Conservation (phyloP, 1,284 basidiomycete species). For the Takashimella tepidaria region DNA sequence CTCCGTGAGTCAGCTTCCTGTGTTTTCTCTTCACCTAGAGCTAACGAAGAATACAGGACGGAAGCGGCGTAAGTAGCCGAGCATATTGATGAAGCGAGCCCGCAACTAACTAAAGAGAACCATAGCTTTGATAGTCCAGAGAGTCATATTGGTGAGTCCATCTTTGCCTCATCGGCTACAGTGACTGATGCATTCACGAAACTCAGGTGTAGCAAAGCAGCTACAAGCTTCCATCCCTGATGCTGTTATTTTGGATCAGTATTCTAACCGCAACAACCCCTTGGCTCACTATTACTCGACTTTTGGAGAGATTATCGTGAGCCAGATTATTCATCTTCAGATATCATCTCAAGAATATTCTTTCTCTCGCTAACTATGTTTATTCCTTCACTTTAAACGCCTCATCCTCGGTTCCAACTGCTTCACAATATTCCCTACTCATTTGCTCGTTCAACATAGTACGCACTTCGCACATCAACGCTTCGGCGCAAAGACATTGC, state of each 20-base stretch:
- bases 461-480: conserved; percentile 41
- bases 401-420: background rate
- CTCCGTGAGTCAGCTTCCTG: conserved; percentile 61
- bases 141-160: conserved; percentile 74
- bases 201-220: conserved; percentile 69
- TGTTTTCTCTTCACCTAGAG: conserved; percentile 3
- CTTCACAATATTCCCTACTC: too few species aligned
- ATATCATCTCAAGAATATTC: background rate
- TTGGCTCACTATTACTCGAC: conserved; percentile 82
- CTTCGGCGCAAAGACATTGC: conserved; percentile 59
- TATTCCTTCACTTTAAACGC: background rate
- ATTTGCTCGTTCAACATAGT: too few species aligned
- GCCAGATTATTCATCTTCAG: conserved; percentile 13
- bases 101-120: background rate
- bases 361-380: conserved; percentile 49
- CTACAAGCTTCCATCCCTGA: conserved; percentile 74
- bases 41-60: conserved; percentile 23
- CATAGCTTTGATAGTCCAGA: conserved; percentile 58
- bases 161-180: background rate
- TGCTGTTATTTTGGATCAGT: conserved; percentile 90
- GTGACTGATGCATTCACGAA: conserved; percentile 30
- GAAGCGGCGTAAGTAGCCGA: conserved; percentile 42
- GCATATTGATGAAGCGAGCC: background rate
- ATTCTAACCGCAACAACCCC: conserved; percentile 67
- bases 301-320: conserved; percentile 76